Conservation (phyloP, 257 asterid genomes). For the Solanum corneliomulleri region DNA sequence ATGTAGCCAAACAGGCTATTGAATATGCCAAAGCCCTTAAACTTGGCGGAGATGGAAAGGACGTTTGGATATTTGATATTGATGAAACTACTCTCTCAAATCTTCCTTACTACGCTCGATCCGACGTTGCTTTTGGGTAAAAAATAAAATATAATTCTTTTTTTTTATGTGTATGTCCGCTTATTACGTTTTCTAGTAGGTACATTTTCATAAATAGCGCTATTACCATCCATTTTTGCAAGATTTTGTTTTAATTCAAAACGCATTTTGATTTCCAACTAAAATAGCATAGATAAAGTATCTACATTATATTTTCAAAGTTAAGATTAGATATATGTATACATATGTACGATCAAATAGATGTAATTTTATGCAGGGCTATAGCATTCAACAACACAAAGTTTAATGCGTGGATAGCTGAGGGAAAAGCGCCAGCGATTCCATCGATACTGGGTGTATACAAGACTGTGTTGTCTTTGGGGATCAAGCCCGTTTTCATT, state of each 20-base stretch:
- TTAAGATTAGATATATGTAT: too few relatives aligned
- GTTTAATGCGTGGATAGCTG: slow-evolving; percentile 27
- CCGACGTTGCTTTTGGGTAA: slow-evolving; percentile 38
- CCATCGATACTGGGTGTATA: slow-evolving; percentile 24
- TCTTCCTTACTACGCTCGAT: slow-evolving; percentile 23
- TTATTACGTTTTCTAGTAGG: too few relatives aligned
- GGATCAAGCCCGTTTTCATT: slow-evolving; percentile 24
- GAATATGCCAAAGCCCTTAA: slow-evolving; percentile 22
- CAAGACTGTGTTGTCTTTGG: slow-evolving; percentile 11
- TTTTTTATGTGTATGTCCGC: too few relatives aligned
- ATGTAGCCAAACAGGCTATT: slow-evolving; percentile 32
- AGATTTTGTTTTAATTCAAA: too few relatives aligned
- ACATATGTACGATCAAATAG: too few relatives aligned
- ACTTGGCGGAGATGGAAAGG: slow-evolving; percentile 23
- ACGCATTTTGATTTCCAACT: too few relatives aligned
- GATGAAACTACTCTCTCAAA: slow-evolving; percentile 45
- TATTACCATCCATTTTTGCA: too few relatives aligned
- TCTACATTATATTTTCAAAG: too few relatives aligned
- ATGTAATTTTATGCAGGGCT: slow-evolving; percentile 16
- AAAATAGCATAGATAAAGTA: too few relatives aligned
- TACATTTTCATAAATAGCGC: too few relatives aligned
- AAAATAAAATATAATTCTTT: too few relatives aligned
- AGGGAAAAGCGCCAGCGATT: slow-evolving; percentile 33
- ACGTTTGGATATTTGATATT: slow-evolving; percentile 36
- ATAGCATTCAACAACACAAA: slow-evolving; percentile 17